Base-by-base conservation (phyloP, 148 eudicot genomes). In the Chenopodium quinoa region DNA sequence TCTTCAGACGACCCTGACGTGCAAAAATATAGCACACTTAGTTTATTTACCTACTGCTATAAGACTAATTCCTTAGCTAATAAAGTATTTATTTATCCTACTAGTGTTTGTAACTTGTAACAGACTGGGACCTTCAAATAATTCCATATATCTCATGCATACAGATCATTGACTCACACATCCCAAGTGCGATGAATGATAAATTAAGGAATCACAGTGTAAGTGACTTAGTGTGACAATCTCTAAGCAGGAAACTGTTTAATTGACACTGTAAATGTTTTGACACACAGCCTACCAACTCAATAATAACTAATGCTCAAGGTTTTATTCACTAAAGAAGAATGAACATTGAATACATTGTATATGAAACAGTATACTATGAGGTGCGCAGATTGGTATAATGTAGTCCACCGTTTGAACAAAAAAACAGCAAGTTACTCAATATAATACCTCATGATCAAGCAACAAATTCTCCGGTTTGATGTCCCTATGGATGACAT, bases 401-500 rank as follows among this genome's bases (percentile, higher is more conserved):
- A 73, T 23, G 14, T 9, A 31, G 0, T 54, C 7, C 14, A 9
- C 13, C n/a, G 37, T 22, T 25, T 1, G 54, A 2, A 29, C 1
- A 2, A 34, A 34, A 34, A 34, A 4, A 34, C 37, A 56, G 50
- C 1, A 75, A 75, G 63, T 62, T 73, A 29, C 31, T 20, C 13
- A 47, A 71, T 4, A 19, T 46, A 32, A 78, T 88, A 95, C 99
- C 99, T 92, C 92, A 58, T 93, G 97, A 86, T 93, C 97, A 78
- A 95, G 91, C 84, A 95, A 82, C 86, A 95, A 86, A 82, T 95
- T 95, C 85, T 95, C 97, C 10, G 97, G 97, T 86, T 95, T 95
- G 70, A 93, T 95, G 79, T 95, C 99, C 82, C 97, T 89, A 85
- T 95, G 99, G 86, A 95, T 93, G 78, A 92, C 97, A 83, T 93